phyloP scores from a whole-genome alignment of 1,284 basidiomycete species.

The Melampsora americana region DNA sequence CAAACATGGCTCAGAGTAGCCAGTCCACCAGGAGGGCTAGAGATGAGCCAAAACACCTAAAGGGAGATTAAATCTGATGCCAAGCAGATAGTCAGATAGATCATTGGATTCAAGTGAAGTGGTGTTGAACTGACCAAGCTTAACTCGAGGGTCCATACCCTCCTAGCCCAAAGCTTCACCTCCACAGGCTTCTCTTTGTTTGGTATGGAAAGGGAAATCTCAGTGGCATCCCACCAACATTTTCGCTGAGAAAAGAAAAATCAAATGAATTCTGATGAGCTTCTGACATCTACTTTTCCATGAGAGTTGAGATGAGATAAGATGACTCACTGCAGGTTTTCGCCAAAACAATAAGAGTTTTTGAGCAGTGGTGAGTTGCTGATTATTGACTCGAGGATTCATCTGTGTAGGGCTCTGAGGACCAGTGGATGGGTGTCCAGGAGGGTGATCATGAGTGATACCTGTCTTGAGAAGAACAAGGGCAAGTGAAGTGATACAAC shows the following conservation, averaged over 20 bases:
- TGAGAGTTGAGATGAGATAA: neutral
- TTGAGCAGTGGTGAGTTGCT: conserved; percentile 94
- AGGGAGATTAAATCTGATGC: no score
- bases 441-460: conserved; percentile 66
- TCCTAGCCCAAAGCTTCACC: conserved; percentile 89
- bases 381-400: conserved; percentile 72
- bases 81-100: no score
- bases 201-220: conserved; percentile 69
- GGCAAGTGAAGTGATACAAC: conserved; percentile 96
- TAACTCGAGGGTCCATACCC: conserved; percentile 98
- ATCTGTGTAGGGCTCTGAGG: conserved; percentile 52
- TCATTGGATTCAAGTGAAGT: no score
- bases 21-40: no score
- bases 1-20: no score
- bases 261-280: neutral
- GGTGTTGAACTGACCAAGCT: conserved; percentile 68
- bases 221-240: conserved; percentile 99
- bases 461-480: conserved; percentile 96
- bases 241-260: conserved; percentile 65
- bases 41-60: no score
- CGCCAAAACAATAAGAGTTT: conserved; percentile 97
- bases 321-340: conserved; percentile 80
- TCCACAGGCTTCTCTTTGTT: conserved; percentile 59
- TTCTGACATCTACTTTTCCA: conserved; percentile 3
- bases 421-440: conserved; percentile 52